Evolutionary conservation across 805 yeast genomes (phyloP), one percentile per base, ranked within the genome.

Genomic region (Nakazawaea ernobii): DNA sequence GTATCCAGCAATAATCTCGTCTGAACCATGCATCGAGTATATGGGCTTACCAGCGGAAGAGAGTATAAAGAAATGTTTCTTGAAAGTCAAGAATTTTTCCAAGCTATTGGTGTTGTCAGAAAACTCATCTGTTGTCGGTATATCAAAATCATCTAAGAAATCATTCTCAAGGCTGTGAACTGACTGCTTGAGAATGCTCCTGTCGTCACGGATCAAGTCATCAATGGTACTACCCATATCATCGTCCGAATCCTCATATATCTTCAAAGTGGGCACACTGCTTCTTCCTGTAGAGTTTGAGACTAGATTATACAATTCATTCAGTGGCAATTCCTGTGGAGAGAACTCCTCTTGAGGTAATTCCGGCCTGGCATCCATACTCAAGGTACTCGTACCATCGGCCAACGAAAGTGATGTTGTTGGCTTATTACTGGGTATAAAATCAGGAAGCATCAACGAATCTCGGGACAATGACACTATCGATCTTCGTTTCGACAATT

Each of bases 41-140:
- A 90, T 83, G 2, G 95, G 95, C 60, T 90, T 90, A 0, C 97
- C 97, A 1, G 97, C 95, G 2, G 82, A 68, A 0, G 95, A 86
- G 8, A 90, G 68, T 3, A 90, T 77, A 55, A 87, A 84, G 58
- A 84, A 86, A 50, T 89, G 95, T 60, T 88, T 89, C 39, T 64
- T 65, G 27, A 62, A 60, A 3, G 53, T 39, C 35, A 69, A 62
- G 50, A 73, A 73, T 28, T 45, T 32, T 4, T 62, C 62, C 35
- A 59, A 52, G 39, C 59, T 59, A 9, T 53, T 42, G 24, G 53
- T 53, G 37, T 54, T 55, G 46, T 66, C 71, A 9, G 66, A 59
- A 20, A 40, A 49, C 35, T 59, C 61, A 6, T 55, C 47, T 29
- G 26, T 32, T 13, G 48, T 49, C 10, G 50, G 38, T 27, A 39